phyloP scores from a whole-genome alignment of 176 grass and related monocot species.

The Avena insularis region DNA sequence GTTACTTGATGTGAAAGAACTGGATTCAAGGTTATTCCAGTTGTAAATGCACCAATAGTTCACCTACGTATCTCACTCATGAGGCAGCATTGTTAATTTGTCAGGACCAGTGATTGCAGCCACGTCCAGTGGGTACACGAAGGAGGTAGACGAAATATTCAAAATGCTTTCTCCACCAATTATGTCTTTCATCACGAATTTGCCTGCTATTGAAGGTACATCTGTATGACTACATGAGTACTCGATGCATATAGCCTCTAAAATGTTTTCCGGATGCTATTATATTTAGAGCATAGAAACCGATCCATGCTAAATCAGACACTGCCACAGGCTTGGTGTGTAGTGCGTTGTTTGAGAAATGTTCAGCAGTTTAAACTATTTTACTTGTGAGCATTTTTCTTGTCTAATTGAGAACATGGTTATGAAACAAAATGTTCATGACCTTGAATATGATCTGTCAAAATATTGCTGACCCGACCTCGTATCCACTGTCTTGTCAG shows the following conservation, averaged over 20 bases:
- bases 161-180: conserved; percentile 67
- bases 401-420: neutral
- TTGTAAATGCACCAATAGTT: neutral
- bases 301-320: neutral
- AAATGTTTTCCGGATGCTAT: neutral
- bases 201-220: conserved; percentile 87
- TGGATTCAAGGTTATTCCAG: neutral
- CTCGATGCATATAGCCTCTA: neutral
- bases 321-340: neutral
- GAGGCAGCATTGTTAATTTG: conserved; percentile 33
- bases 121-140: conserved; percentile 58
- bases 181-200: conserved; percentile 68
- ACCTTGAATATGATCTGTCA: conserved; percentile 16
- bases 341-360: conserved; percentile 22
- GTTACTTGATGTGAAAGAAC: neutral
- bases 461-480: conserved; percentile 16
- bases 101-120: conserved; percentile 63
- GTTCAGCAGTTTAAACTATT: neutral
- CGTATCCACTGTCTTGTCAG: conserved; percentile 42
- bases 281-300: neutral
- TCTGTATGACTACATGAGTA: neutral
- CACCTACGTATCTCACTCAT: neutral
- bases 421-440: conserved; percentile 17
- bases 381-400: neutral
- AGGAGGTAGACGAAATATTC: conserved; percentile 70